Evolutionary conservation across 1,139 yeast species (phyloP).

Genomic region (Zygosaccharomyces sapae): DNA sequence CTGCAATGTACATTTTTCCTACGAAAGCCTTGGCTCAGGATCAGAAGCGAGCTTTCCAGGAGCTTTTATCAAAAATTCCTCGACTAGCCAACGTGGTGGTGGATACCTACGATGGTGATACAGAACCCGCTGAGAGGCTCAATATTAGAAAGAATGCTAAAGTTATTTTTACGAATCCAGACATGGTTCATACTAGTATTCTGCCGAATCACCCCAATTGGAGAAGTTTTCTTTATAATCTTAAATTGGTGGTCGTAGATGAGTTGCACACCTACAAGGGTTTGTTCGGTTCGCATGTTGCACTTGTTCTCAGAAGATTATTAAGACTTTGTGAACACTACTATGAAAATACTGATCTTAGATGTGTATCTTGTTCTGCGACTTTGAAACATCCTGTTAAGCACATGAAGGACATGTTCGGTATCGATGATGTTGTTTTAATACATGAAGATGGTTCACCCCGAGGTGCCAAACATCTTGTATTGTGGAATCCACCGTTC

Average conservation of each 20-base stretch:
- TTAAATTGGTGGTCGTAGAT: slow-evolving; percentile 79
- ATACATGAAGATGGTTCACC: slow-evolving; percentile 84
- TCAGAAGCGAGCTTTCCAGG: slow-evolving; percentile 73
- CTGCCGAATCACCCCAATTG: slow-evolving; percentile 73
- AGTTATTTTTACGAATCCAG: slow-evolving; percentile 91
- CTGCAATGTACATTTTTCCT: slow-evolving; percentile 87
- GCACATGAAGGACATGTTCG: slow-evolving; percentile 72
- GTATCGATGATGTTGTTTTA: slow-evolving; percentile 51
- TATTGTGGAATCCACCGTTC: slow-evolving; percentile 79
- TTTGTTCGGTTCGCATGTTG: slow-evolving; percentile 87
- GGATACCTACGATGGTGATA: slow-evolving; percentile 93
- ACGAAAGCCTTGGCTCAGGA: slow-evolving; percentile 97
- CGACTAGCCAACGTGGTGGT: slow-evolving; percentile 38
- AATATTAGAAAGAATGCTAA: slow-evolving; percentile 59
- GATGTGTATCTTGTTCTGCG: slow-evolving; percentile 88
- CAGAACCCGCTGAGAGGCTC: slow-evolving; percentile 53
- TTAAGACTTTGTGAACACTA: slow-evolving; percentile 51
- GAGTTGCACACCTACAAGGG: slow-evolving; percentile 89
- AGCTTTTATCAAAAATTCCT: slow-evolving; percentile 49
- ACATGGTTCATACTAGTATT: slow-evolving; percentile 80
- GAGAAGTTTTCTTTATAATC: slow-evolving; percentile 59
- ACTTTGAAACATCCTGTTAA: slow-evolving; percentile 69
- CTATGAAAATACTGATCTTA: slow-evolving; percentile 49
- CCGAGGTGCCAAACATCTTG: slow-evolving; percentile 63
- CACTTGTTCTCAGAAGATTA: slow-evolving; percentile 74